Percentiles rank a stretch among this genome's conserved stretches.
phyloP scores from a whole-genome alignment of 2,329 filamentous ascomycete genomes.

The Colletotrichum tofieldiae region DNA sequence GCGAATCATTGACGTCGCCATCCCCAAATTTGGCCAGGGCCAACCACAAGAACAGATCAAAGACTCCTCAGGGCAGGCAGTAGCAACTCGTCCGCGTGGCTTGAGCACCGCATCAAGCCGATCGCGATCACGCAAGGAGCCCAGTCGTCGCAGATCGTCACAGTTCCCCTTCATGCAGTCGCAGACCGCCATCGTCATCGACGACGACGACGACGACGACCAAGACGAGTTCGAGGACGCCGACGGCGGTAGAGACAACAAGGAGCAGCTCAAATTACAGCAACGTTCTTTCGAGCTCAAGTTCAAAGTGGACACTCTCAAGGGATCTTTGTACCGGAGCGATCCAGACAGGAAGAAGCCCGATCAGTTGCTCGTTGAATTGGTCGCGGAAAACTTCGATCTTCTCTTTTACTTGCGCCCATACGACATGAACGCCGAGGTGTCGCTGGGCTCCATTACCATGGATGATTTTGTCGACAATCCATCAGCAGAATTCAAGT shows the following conservation, averaged over 20 bases:
- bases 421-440: constrained; percentile 94
- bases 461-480: constrained; percentile 97
- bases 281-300: constrained; percentile 97
- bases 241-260: constrained; percentile 66
- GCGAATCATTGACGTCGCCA: constrained; percentile 94
- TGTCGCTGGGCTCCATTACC: constrained; percentile 87
- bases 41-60: constrained; percentile 33
- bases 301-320: constrained; percentile 94
- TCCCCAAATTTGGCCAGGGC: constrained; percentile 80
- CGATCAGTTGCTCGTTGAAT: constrained; percentile 88
- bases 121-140: constrained; percentile 61
- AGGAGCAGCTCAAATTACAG: constrained; percentile 78
- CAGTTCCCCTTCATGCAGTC: constrained; percentile 82
- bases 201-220: constrained; percentile 82
- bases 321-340: constrained; percentile 91
- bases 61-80: constrained; percentile 48
- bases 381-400: constrained; percentile 91
- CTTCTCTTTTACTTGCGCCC: constrained; percentile 90
- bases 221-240: constrained; percentile 79
- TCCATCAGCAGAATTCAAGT: constrained; percentile 91
- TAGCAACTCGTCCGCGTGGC: constrained; percentile 59
- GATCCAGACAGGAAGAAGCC: constrained; percentile 83
- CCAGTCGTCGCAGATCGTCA: constrained; percentile 74
- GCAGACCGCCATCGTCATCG: constrained; percentile 83
- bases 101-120: constrained; percentile 63